Base-by-base conservation (phyloP, 1,284 basidiomycete genomes). In the Rhodotorula sp. region DNA sequence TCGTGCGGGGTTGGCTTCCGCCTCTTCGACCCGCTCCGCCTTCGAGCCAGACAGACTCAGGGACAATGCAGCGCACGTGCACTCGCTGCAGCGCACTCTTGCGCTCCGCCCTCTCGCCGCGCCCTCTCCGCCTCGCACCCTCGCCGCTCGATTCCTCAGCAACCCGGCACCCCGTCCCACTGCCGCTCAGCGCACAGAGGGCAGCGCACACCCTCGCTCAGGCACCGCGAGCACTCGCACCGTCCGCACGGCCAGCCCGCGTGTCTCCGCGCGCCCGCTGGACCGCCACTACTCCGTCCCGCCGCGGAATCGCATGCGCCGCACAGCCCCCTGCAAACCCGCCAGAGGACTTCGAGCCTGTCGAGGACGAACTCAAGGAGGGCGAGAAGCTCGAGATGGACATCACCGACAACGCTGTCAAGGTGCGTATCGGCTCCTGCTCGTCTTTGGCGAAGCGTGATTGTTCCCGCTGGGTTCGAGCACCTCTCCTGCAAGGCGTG, bases 261-360 rank as follows among this genome's bases (percentile, higher is more conserved):
- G 12, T 16, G 7, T n/a, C 56, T 13, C 56, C 42, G 7, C 56
- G 23, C 14, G 13, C 13, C 0, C 13, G 42, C 23, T 41, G 10
- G 13, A 4, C 17, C 50, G 44, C 41, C 12, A 9, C 12, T 23
- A 14, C n/a, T 5, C 44, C 21, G 4, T 16, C 16, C 2, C 49
- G 34, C 9, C 60, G 48, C 27, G 21, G 10, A 21, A 55, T 73
- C 42, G 19, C 50, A 3, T 64, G 69, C 44, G 12, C 21, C 8
- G 73, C 73, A 5, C 44, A 74, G 42, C 55, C 73, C 9, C 73
- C 70, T 2, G 16, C 60, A 7, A 45, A 56, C 21, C 73, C 73
- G 9, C 41, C 67, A 4, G 67, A 71, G 25, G 73, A 69, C 49
- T 74, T 71, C 42, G 73, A 74, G 10, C 70, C 73, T 7, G 54